Base-by-base conservation (phyloP, 768 basidiomycete genomes). In the Suillus cothurnatus region DNA sequence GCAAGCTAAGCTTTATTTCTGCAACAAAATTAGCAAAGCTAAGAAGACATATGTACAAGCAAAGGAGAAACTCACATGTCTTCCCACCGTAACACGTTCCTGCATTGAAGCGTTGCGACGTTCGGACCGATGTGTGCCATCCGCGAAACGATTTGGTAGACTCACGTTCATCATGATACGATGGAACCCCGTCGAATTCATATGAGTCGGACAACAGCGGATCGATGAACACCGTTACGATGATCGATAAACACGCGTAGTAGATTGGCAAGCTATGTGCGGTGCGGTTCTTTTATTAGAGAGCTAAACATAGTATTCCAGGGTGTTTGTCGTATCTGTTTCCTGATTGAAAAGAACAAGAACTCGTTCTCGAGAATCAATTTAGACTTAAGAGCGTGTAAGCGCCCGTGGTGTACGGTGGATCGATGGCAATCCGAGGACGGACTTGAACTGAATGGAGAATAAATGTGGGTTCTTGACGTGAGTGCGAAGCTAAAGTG, bases 31-130 rank as follows among this genome's bases (percentile, higher is more conserved):
- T 63, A 65, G 64, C 49, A 34, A 49, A 6, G 45, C 64, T 28
- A 52, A 53, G 31, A 8, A 53, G 52, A 21, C 19, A 31, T 31
- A 31, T 31, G 31, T 31, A 63, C 38, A 61, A 43, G 23, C 36
- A 61, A 45, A 63, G 15, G 32, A 62, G 64, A 65, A 50, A 34
- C 45, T 50, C 61, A 62, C 52, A 32, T 32, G 17, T n/a, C 49
- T 52, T 64, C 64, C 47, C 61, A 65, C 64, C 57, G 31, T 23
- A 39, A 58, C 7, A 52, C 53, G 64, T 39, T 63, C 61, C 45
- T 65, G 64, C 41, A 65, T 11, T 31, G 17, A 53, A 14, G 26
- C 21, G n/a, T 34, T 14, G 32, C 36, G 36, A 63, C n/a, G 7
- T 60, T 15, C 62, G 62, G 62, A 31, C 62, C 62, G 62, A 59